phyloP scores from a whole-genome alignment of 2,329 filamentous ascomycete species.

The Penicillium sp. region DNA sequence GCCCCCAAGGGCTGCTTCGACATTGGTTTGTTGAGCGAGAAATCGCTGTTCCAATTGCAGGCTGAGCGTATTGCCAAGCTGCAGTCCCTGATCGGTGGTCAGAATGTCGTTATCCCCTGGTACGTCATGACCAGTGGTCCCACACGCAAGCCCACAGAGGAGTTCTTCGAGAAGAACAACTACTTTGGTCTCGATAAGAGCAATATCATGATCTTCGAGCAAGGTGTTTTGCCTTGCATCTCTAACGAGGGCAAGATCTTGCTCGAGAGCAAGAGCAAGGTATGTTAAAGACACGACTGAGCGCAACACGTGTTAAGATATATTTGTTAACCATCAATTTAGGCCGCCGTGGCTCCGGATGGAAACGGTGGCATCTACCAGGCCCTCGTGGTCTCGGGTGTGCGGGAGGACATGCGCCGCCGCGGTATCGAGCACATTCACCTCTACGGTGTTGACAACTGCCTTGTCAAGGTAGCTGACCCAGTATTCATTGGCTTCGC shows the following conservation, averaged over 20 bases:
- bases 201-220: conserved; percentile 92
- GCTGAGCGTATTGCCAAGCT: conserved; percentile 88
- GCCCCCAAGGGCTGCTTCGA: conserved; percentile 97
- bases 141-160: conserved; percentile 85
- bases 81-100: conserved; percentile 70
- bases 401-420: conserved; percentile 82
- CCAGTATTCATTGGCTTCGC: conserved; percentile 94
- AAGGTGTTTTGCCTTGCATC: conserved; percentile 94
- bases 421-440: conserved; percentile 93
- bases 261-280: conserved; percentile 83
- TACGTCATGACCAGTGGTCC: conserved; percentile 99
- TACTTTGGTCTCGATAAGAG: conserved; percentile 86
- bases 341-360: conserved; percentile 89
- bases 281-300: conserved; percentile 29
- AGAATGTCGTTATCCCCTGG: conserved; percentile 76
- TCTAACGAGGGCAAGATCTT: conserved; percentile 97
- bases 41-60: conserved; percentile 97
- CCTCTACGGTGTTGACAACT: conserved; percentile 98
- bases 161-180: conserved; percentile 83
- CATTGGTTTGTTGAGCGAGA: conserved; percentile 87
- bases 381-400: conserved; percentile 75
- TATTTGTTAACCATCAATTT: conserved; percentile 8
- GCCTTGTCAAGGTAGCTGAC: conserved; percentile 97
- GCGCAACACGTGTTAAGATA: background rate
- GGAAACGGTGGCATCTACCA: conserved; percentile 97